A percentile compares a stretch with the other conserved stretches of the same genome.
Conservation (phyloP, 1,139 yeast species). For the Kurtzmaniella quercitrusa region DNA sequence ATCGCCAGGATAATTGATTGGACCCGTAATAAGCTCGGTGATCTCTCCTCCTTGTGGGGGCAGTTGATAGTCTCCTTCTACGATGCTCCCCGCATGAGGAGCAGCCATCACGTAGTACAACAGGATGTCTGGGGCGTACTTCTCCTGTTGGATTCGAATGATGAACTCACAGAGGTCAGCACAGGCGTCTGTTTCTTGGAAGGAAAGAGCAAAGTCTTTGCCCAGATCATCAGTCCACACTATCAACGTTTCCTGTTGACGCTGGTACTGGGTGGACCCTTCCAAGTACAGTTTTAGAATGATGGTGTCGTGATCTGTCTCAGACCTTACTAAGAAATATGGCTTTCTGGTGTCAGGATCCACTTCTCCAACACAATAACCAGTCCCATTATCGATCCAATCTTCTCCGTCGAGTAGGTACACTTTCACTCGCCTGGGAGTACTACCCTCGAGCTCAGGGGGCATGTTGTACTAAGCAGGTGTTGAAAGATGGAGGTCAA, state of each 20-base stretch:
- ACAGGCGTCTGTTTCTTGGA: constrained; percentile 92
- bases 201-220: constrained; percentile 81
- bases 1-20: constrained; percentile 61
- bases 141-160: constrained; percentile 57
- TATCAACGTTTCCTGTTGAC: constrained; percentile 90
- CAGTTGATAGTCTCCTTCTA: constrained; percentile 19
- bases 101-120: constrained; percentile 66
- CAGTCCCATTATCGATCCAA: constrained; percentile 94
- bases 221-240: constrained; percentile 89
- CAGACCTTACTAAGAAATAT: constrained; percentile 69
- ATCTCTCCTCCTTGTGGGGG: constrained; percentile 30
- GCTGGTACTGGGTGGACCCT: constrained; percentile 79
- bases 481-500: background rate
- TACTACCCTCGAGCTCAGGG: constrained; percentile 8
- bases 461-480: background rate
- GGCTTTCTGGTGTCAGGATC: constrained; percentile 42
- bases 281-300: constrained; percentile 63
- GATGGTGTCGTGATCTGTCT: constrained; percentile 53
- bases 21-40: constrained; percentile 81
- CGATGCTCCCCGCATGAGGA: constrained; percentile 8
- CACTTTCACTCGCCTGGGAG: constrained; percentile 81
- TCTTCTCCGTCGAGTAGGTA: constrained; percentile 75
- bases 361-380: constrained; percentile 75
- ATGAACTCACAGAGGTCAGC: constrained; percentile 77
- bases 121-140: constrained; percentile 63